A percentile compares a stretch with the other conserved stretches of the same genome.
phyloP scores from a whole-genome alignment of 2,329 filamentous ascomycete genomes.

The Gyromitra esculenta region DNA sequence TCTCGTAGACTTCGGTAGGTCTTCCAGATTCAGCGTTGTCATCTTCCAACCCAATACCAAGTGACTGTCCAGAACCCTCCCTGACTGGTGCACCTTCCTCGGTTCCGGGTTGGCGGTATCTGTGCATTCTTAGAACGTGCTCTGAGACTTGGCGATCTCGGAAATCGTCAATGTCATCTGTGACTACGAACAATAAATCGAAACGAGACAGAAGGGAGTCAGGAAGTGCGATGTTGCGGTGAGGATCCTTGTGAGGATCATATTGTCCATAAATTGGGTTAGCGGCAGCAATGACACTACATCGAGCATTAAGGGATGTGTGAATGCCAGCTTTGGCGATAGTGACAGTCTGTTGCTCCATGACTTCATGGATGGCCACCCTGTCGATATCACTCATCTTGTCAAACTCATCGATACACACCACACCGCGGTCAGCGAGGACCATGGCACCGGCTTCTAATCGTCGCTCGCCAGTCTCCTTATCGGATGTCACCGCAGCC shows the following conservation, averaged over 20 bases:
- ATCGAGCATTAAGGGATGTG: conserved; percentile 94
- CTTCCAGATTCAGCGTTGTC: conserved; percentile 76
- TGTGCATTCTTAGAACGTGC: conserved; percentile 96
- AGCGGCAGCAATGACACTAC: conserved; percentile 93
- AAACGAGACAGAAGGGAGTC: conserved; percentile 98
- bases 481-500: conserved; percentile 93
- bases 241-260: conserved; percentile 96
- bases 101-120: conserved; percentile 88
- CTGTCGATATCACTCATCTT: conserved; percentile 99
- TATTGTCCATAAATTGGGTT: conserved; percentile 99
- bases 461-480: conserved; percentile 93
- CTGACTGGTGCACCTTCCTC: conserved; percentile 95
- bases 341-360: conserved; percentile 99
- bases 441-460: conserved; percentile 99
- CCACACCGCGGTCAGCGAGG: conserved; percentile 92
- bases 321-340: conserved; percentile 99
- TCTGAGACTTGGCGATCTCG: conserved; percentile 91
- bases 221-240: conserved; percentile 96
- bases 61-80: conserved; percentile 82
- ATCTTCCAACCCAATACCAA: conserved; percentile 85
- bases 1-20: conserved; percentile 91
- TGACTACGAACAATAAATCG: conserved; percentile 96
- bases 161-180: conserved; percentile 95
- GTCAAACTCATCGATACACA: conserved; percentile 99
- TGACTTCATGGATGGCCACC: conserved; percentile 99